Evolutionary conservation across 2,329 filamentous ascomycete genomes (phyloP).

Genomic region (Colletotrichum falcatum): DNA sequence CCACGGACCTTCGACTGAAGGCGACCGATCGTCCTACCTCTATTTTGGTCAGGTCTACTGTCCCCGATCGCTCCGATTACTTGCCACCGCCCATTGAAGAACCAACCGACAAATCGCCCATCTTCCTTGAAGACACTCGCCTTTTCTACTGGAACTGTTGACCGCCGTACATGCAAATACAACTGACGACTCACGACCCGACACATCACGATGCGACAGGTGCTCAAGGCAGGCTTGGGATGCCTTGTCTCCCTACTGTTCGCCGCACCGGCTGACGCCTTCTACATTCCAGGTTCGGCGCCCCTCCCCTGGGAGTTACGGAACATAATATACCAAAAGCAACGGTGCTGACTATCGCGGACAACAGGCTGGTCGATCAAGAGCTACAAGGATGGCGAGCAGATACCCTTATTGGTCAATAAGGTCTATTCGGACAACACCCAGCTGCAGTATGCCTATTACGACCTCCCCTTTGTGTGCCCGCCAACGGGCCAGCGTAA

Average conservation of each 20-base stretch:
- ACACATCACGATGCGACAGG: slow-evolving; percentile 45
- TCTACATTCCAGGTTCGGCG: slow-evolving; percentile 86
- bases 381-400: slow-evolving; percentile 80
- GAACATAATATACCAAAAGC: not conserved
- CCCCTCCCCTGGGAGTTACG: slow-evolving; percentile 19
- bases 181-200: slow-evolving; percentile 8
- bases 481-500: slow-evolving; percentile 77
- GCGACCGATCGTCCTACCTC: slow-evolving; percentile 31
- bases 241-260: slow-evolving; percentile 58
- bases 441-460: slow-evolving; percentile 92
- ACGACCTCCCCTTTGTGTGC: slow-evolving; percentile 87
- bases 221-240: slow-evolving; percentile 52
- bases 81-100: slow-evolving; percentile 21
- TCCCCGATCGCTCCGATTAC: slow-evolving; percentile 17
- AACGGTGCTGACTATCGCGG: slow-evolving; percentile 33
- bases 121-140: not conserved
- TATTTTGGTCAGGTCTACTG: slow-evolving; percentile 13
- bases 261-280: slow-evolving; percentile 66
- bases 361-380: slow-evolving; percentile 80
- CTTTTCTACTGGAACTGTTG: not conserved
- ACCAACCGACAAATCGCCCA: not conserved
- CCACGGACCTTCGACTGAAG: slow-evolving; percentile 34
- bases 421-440: slow-evolving; percentile 93
- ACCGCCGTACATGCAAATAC: slow-evolving; percentile 4
- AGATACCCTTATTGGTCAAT: slow-evolving; percentile 88